These are phyloP conservation scores for Ophiocordyceps unilateralis DNA, from an alignment of 2,329 filamentous ascomycete species.

Conservation along the genomic window DNA sequence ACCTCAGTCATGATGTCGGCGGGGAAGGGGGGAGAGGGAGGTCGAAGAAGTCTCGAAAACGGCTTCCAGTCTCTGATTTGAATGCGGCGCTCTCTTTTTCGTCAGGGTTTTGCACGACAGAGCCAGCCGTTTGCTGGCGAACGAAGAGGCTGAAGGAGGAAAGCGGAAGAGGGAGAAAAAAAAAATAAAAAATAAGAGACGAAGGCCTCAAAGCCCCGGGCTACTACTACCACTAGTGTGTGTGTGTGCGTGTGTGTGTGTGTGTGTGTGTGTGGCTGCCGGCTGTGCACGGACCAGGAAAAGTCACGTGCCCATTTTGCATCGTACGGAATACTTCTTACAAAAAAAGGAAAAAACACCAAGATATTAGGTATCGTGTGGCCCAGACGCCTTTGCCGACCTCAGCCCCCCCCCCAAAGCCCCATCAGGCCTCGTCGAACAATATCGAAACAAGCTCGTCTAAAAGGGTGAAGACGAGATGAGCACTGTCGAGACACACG, in stretches of 20 bases:
- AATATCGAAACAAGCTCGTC: slow-evolving; percentile 52
- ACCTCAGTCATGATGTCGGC: slow-evolving; percentile 76
- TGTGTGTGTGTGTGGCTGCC: too few species aligned
- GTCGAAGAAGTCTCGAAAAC: background rate
- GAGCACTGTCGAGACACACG: slow-evolving; percentile 28
- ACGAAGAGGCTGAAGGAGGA: background rate
- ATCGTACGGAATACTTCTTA: too few species aligned
- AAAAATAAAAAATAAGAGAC: background rate
- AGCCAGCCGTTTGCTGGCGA: background rate
- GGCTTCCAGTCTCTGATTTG: too few species aligned
- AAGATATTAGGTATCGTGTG: background rate
- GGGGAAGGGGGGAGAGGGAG: slow-evolving; percentile 1
- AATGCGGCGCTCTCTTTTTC: background rate
- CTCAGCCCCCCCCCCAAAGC: background rate
- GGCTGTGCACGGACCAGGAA: too few species aligned
- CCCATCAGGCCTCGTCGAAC: slow-evolving; percentile 25
- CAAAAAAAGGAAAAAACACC: too few species aligned
- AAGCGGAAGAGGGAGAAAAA: background rate
- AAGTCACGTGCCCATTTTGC: too few species aligned
- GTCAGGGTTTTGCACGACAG: background rate
- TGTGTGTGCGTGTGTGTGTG: too few species aligned
- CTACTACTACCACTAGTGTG: too few species aligned
- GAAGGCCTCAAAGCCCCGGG: too few species aligned
- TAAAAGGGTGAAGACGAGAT: slow-evolving; percentile 52
- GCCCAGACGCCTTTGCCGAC: background rate